Base-by-base conservation (phyloP, 2,329 filamentous ascomycete genomes). In the Coniochaeta sp. region DNA sequence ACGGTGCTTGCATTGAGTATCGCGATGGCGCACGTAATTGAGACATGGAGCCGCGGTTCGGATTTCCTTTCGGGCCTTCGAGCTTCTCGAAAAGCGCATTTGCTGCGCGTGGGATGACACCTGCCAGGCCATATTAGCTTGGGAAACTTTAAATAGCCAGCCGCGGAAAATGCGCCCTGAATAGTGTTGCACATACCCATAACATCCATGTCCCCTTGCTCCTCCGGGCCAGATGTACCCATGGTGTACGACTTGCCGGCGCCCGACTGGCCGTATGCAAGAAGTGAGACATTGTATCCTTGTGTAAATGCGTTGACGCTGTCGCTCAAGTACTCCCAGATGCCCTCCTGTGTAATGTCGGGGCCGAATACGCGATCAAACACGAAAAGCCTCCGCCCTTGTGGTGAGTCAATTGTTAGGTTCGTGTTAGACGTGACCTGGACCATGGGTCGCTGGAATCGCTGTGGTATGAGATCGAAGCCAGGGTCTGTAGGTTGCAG, bases 231-330 rank as follows among this genome's bases (percentile, higher is more conserved):
- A 1, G 92, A 91, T 0, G 94, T 99, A 52, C 94, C 94, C 94
- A 99, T 99, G 0, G 94, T 99, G 66, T 95, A 97, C 3, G 92
- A 97, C 72, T 99, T 99, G 60, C 94, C 94, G 10, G 94, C 91
- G 52, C 94, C 94, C 26, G 94, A 99, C 74, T 99, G 94, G 58
- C 94, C 94, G 64, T 99, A 99, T 47, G 94, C 94, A 61, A 99
- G 75, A 48, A 99, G 83, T 3, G 94, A 99, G 53, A 99, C 94
- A 81, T 99, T 99, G 79, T 97, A 99, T 51, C 94, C 94, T 65
- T 96, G 90, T 1, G 94, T 75, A 61, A 99, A 99, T 2, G 91
- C 89, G 60, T 78, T 83, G 59, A 97, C 87, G 61, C 91, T 95
- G 60, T 99, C 94, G 56, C 83, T 83, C 48, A 99, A 76, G 63